Evolutionary conservation across 306 rosid genomes (phyloP), one percentile per base, ranked within the genome.

Genomic region (Dicorynia guianensis): DNA sequence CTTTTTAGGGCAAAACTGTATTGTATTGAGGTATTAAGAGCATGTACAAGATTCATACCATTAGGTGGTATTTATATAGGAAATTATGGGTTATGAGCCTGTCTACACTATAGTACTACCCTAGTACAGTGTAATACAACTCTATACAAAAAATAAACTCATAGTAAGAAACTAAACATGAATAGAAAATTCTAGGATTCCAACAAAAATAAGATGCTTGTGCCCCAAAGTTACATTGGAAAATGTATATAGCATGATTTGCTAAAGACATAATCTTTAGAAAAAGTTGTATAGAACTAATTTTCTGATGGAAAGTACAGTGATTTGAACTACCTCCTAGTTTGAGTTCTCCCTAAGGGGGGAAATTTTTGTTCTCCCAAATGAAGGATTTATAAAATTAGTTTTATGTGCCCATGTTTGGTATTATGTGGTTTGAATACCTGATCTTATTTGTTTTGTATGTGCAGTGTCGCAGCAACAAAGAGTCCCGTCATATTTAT

Each of bases 401-500:
- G 59, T 75, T 4, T 60, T 14, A 36, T 14, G 36, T 11, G 72
- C 44, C 67, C 67, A 1, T 55, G 35, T 63, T 19, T 36, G 40
- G 1, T 66, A 40, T 62, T 60, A 15, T 44, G 17, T 18, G 36
- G 63, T 82, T 78, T 67, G 83, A 69, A 33, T 56, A 56, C 38
- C 34, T 14, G 52, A 42, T 65, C 54, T 44, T 60, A 43, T 53
- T 80, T 8, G 34, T 48, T 63, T 69, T 74, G 36, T 67, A 8
- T 76, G 63, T 74, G 74, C 86, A 90, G 93, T 76, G 96, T 90
- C 63, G 98, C 96, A 0, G 96, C 98, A 71, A 90, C 96, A 66
- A 90, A 90, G 89, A 89, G 95, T 81, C 98, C 96, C 43, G 91
- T 93, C 43, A 89, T 89, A 70, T 90, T 90, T 79, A 89, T 93